A percentile compares a stretch with the other conserved stretches of the same genome.
Evolutionary conservation across 1,284 basidiomycete genomes (phyloP).

Genomic region (Cutaneotrichosporon cutaneum): DNA sequence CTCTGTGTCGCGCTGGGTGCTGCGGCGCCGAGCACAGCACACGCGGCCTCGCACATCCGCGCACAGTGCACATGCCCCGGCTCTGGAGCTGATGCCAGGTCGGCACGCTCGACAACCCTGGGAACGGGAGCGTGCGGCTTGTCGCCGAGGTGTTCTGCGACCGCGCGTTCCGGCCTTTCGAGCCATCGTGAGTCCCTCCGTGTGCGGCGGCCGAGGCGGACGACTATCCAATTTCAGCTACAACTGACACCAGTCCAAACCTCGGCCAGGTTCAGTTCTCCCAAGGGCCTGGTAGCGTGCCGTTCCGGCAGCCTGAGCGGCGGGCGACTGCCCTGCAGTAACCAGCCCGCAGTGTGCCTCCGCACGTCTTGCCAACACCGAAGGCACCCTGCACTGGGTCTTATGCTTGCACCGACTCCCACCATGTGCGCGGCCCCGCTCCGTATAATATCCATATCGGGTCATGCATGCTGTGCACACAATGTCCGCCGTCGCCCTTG

Average conservation of each 20-base stretch:
- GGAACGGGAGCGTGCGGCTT: constrained; percentile 9
- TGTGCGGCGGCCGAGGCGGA: too few species aligned
- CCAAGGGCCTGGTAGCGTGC: not conserved
- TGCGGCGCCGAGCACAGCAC: not conserved
- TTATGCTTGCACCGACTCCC: too few species aligned
- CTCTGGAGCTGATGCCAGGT: constrained; percentile 2
- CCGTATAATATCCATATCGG: too few species aligned
- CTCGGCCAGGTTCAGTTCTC: not conserved
- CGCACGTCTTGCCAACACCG: too few species aligned
- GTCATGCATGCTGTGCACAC: too few species aligned
- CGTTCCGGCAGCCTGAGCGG: constrained; percentile 5
- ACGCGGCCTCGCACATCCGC: not conserved
- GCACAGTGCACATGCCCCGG: not conserved
- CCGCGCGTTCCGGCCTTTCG: not conserved
- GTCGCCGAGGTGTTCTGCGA: constrained; percentile 23
- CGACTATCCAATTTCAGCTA: too few species aligned
- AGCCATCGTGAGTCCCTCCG: constrained; percentile 5
- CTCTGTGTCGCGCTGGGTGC: too few species aligned
- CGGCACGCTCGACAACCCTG: constrained; percentile 16
- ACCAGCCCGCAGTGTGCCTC: too few species aligned
- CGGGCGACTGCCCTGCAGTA: constrained; percentile 3
- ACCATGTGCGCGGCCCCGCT: too few species aligned
- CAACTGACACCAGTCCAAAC: not conserved
- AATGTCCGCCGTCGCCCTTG: too few species aligned
- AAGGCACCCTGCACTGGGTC: too few species aligned